These are phyloP conservation scores for Petasospora rhodanensis DNA, from an alignment of 1,139 yeast genomes.

Conservation along the genomic window DNA sequence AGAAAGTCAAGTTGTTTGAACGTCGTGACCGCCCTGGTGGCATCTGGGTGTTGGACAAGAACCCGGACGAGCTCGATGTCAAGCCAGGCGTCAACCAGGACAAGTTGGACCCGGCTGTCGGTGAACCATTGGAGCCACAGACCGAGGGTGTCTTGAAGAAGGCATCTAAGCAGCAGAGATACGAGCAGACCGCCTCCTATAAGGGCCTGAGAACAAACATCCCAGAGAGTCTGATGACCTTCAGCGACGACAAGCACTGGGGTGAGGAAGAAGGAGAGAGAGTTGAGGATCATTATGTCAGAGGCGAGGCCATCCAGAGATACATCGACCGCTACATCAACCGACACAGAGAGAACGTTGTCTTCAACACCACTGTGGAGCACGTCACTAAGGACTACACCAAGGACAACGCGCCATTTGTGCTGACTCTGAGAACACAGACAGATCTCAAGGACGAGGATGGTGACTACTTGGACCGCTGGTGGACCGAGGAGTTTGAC, in stretches of 20 bases:
- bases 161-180: slow-evolving; percentile 27
- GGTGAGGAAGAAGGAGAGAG: slow-evolving; percentile 20
- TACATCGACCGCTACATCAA: slow-evolving; percentile 36
- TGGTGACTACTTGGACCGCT: slow-evolving; percentile 28
- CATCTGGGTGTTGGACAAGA: slow-evolving; percentile 36
- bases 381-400: slow-evolving; percentile 27
- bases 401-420: slow-evolving; percentile 28
- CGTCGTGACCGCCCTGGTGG: slow-evolving; percentile 42
- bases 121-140: slow-evolving; percentile 14
- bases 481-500: slow-evolving; percentile 43
- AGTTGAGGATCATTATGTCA: slow-evolving; percentile 23
- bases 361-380: slow-evolving; percentile 36
- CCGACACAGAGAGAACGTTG: slow-evolving; percentile 30
- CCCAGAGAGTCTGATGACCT: slow-evolving; percentile 43
- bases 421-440: slow-evolving; percentile 31
- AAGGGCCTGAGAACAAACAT: slow-evolving; percentile 37
- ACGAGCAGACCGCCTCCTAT: slow-evolving; percentile 38
- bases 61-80: slow-evolving; percentile 20
- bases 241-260: slow-evolving; percentile 37
- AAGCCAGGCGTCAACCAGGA: slow-evolving; percentile 22
- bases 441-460: slow-evolving; percentile 19
- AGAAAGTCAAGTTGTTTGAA: slow-evolving; percentile 36
- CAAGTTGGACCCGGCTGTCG: slow-evolving; percentile 18
- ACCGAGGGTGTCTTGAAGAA: slow-evolving; percentile 11
- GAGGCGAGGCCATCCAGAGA: slow-evolving; percentile 28